Evolutionary conservation across 1,284 basidiomycete species (phyloP), one percentile per base, ranked within the genome.

Genomic region (Vanrija sp.): DNA sequence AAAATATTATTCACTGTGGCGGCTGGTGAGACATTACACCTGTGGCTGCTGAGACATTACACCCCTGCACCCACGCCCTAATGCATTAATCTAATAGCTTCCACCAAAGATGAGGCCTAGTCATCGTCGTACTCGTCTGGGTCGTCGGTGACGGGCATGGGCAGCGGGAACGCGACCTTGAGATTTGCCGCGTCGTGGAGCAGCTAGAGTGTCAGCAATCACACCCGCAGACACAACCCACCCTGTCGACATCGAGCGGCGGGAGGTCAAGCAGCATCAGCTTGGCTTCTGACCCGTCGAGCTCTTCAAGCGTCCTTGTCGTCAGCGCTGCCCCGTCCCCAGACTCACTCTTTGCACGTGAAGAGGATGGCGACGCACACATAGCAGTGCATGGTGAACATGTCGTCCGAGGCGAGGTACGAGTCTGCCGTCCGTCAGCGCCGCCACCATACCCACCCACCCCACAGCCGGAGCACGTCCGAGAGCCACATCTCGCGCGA

Each of bases 361-460:
- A 65, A 57, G 2, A 76, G 52, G 15, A 76, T 70, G 0, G 72
- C 68, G 0, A 76, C 73, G 46, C 73, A 76, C 16, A 75, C 72
- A 46, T 74, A 76, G 49, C 71, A 73, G 53, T 76, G 74, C 26
- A 74, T 60, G 10, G 64, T 63, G 45, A 76, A 76, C 66, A 72
- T 75, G 59, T 73, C 67, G 25, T 72, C 66, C 0, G 69, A 60
- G 5, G 74, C 72, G 25, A 76, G 65, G 51, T 75, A 76, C 5
- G 72, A 63, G 54, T 75, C 74, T 74, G 55, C 3, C 2, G 43
- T n/a, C 21, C 21, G 21, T 59, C 19, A 55, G 45, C 25, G 29
- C 46, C 3, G 0, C 6, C 38, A 34, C 10, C 3, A 28, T n/a
- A 10, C n/a, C 21, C 18, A 19, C 68, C 55, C 49, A 75, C 72